These are phyloP conservation scores for Leccinum pallidistipes DNA, from an alignment of 1,284 basidiomycete genomes.

Conservation along the genomic window DNA sequence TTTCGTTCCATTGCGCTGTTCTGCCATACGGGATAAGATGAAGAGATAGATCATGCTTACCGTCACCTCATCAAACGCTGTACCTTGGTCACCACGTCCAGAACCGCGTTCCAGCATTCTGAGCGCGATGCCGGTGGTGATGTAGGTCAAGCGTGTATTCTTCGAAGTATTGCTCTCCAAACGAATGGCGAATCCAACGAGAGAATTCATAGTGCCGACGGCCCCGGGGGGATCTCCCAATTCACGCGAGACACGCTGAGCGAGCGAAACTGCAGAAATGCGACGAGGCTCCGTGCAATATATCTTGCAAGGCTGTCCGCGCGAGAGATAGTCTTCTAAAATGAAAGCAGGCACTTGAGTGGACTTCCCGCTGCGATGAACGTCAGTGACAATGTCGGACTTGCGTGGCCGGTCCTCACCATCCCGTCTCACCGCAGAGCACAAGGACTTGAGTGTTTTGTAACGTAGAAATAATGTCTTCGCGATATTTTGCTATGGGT, in stretches of 20 bases:
- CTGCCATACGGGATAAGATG: conserved; percentile 1
- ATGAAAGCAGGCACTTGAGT: conserved; percentile 97
- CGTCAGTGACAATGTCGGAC: conserved; percentile 13
- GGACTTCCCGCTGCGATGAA: conserved; percentile 80
- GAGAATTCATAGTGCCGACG: conserved; percentile 79
- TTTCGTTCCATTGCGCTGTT: conserved; percentile 8
- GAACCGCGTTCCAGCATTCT: conserved; percentile 91
- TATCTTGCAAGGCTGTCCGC: conserved; percentile 87
- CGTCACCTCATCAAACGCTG: conserved; percentile 93
- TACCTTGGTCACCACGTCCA: conserved; percentile 62
- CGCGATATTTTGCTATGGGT: conserved; percentile 87
- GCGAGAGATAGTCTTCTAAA: conserved; percentile 85
- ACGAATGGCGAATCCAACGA: conserved; percentile 95
- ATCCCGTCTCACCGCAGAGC: conserved; percentile 97
- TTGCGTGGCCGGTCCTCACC: conserved; percentile 44
- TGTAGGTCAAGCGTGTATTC: conserved; percentile 80
- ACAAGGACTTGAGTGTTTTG: conserved; percentile 87
- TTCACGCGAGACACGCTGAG: conserved; percentile 93
- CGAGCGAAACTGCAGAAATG: conserved; percentile 96
- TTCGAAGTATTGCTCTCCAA: conserved; percentile 87
- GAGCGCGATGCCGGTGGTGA: conserved; percentile 95
- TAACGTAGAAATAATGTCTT: conserved; percentile 73
- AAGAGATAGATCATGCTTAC: conserved; percentile 40
- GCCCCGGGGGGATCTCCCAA: conserved; percentile 83
- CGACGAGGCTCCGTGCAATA: conserved; percentile 96